These are phyloP conservation scores for Dalbergia cochinchinensis DNA, from an alignment of 306 rosid genomes.

Conservation along the genomic window DNA sequence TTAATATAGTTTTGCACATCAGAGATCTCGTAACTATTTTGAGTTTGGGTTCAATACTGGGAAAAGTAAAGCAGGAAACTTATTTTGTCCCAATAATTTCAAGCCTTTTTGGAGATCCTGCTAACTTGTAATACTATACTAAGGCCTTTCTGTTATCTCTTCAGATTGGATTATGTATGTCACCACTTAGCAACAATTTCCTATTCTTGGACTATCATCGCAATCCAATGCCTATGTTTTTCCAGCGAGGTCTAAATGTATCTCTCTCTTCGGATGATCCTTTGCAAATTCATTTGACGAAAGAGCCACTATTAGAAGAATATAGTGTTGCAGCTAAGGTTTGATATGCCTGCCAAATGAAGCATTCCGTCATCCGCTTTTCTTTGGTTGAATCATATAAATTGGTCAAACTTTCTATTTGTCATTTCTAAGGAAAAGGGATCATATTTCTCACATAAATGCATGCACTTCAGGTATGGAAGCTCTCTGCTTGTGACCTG, in stretches of 20 bases:
- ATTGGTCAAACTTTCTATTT: slow-evolving; percentile 16
- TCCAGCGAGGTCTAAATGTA: slow-evolving; percentile 83
- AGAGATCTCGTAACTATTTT: background rate
- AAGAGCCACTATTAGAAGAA: slow-evolving; percentile 61
- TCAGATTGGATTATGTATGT: slow-evolving; percentile 80
- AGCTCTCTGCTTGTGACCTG: slow-evolving; percentile 84
- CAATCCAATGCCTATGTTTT: slow-evolving; percentile 84
- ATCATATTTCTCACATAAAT: slow-evolving; percentile 26
- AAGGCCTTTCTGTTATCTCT: slow-evolving; percentile 11
- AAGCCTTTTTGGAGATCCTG: slow-evolving; percentile 13
- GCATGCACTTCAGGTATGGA: slow-evolving; percentile 73
- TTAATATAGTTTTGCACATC: background rate
- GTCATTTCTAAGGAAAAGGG: slow-evolving; percentile 14
- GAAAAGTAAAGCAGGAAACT: slow-evolving; percentile 3
- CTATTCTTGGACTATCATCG: slow-evolving; percentile 87
- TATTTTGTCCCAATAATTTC: slow-evolving; percentile 9
- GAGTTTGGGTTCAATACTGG: slow-evolving; percentile 13
- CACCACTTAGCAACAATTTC: slow-evolving; percentile 89
- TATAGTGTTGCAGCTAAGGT: slow-evolving; percentile 66
- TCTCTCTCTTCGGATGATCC: slow-evolving; percentile 91
- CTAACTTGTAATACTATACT: background rate
- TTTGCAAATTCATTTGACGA: slow-evolving; percentile 62
- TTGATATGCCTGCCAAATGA: slow-evolving; percentile 2
- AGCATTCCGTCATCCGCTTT: background rate
- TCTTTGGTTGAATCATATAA: background rate